phyloP scores from a whole-genome alignment of 108 stramenopile genomes.

The Epithemia pelagica region DNA sequence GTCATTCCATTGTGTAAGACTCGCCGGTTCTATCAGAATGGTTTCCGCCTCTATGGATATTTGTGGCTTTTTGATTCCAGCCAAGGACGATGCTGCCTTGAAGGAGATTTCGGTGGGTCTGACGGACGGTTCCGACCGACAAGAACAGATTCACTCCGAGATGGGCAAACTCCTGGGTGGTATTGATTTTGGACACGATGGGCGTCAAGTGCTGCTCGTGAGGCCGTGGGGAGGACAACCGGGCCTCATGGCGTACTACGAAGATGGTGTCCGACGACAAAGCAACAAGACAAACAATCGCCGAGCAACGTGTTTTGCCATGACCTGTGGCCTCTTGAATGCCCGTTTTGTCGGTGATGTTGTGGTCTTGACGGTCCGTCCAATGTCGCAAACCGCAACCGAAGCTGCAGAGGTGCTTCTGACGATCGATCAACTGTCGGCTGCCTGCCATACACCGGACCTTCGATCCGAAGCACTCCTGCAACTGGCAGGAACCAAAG shows the following conservation, averaged over 20 bases:
- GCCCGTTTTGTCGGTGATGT: conserved; percentile 51
- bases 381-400: conserved; percentile 7
- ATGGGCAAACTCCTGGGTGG: background rate
- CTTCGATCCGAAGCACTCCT: conserved; percentile 27
- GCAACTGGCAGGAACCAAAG: background rate
- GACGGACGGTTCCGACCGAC: background rate
- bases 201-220: background rate
- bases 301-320: conserved; percentile 71
- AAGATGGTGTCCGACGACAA: background rate
- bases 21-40: too few relatives aligned
- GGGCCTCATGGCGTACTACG: background rate
- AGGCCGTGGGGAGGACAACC: background rate
- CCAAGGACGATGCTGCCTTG: background rate
- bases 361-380: conserved; percentile 29
- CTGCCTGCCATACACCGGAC: conserved; percentile 46
- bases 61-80: background rate
- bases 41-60: too few relatives aligned
- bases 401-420: conserved; percentile 25
- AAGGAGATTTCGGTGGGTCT: background rate
- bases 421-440: conserved; percentile 16
- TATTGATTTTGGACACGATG: background rate
- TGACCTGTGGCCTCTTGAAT: conserved; percentile 71
- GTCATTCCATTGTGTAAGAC: too few relatives aligned
- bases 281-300: conserved; percentile 25
- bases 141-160: background rate